Base-by-base conservation (phyloP, 768 basidiomycete genomes). In the Amanita jacksonii region DNA sequence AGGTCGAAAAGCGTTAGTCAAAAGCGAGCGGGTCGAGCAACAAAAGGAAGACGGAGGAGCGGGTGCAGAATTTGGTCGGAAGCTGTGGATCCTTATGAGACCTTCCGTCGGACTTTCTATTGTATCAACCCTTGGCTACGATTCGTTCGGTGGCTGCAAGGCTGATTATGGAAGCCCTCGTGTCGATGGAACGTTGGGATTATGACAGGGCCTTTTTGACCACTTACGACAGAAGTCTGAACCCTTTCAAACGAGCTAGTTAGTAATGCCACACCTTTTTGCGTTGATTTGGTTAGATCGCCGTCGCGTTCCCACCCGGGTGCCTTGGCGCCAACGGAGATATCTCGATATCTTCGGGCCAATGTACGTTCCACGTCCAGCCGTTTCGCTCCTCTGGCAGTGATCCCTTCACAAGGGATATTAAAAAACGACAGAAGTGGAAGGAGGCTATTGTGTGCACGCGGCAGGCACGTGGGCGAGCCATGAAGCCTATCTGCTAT, bases 71-170 rank as follows among this genome's bases (percentile, higher is more conserved):
- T 48, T 38, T 41, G 37, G 12, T 12, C 34, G 42, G 33, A 48
- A 38, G 36, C 39, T 54, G 66, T 61, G 62, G 63, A 65, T 67
- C 67, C 57, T 55, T 66, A 61, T 60, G 58, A 58, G 66, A 66
- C 59, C 59, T 55, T 41, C n/a, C 7, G 58, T 58, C 65, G 64
- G 63, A 64, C 64, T 66, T 66, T 65, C 60, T 60, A 65, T 54
- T 58, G 50, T 55, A 51, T 51, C 50, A 53, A 56, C 47, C 15
- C 5, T 43, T 43, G 40, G 30, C 40, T 41, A 41, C 27, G 40
- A 28, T 18, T 28, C 25, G 28, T 23, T 27, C 12, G 13, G 12
- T 41, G 27, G n/a, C 13, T 30, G 40, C 27, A 24, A 41, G 27
- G 27, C 28, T 41, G 41, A 41, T 44, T 36, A n/a, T 15, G 43